Base-by-base conservation (phyloP, 768 basidiomycete species). In the Hygrophorus pudorinus region DNA sequence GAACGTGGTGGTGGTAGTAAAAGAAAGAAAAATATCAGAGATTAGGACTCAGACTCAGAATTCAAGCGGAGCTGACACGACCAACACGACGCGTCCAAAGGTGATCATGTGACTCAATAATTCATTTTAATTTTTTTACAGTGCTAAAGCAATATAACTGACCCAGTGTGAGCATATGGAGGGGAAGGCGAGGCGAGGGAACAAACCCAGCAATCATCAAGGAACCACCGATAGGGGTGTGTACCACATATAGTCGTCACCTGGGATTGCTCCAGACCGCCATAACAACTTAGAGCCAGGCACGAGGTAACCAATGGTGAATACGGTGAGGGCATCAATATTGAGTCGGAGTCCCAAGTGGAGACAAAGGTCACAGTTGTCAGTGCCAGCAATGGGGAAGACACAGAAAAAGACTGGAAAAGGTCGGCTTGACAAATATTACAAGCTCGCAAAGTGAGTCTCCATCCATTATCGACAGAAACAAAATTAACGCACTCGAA, bases 401-500 rank as follows among this genome's bases (percentile, higher is more conserved):
- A 67, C 75, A n/a, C 84, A 89, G 63, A 94, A 93, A 70, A 96
- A 94, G 73, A 92, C 90, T 18, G 92, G 90, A 51, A 94, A 94
- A 65, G 89, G 86, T 53, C 89, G 92, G 57, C 72, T 94, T 39
- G 92, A 97, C 66, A 94, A 94, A 65, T 97, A 94, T 65, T 97
- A 97, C 67, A 91, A 89, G 59, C 85, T 93, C 59, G 89, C 87
- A 66, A 89, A 90, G 87, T 89, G 56, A 38, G 59, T 46, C 17
- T n/a, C 6, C 28, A 14, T 33, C 38, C 45, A 8, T 49, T 27
- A 33, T 14, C 13, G 31, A 16, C 48, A 48, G 44, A 30, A 40
- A 31, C 49, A 10, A 27, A 21, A 31, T 48, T 17, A 16, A 51
- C 20, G 53, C 30, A 51, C 45, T 35, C 59, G 13, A 32, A 98